Evolutionary conservation across 2,329 filamentous ascomycete genomes (phyloP), one percentile per base, ranked within the genome.

Genomic region (Fusarium sororula): DNA sequence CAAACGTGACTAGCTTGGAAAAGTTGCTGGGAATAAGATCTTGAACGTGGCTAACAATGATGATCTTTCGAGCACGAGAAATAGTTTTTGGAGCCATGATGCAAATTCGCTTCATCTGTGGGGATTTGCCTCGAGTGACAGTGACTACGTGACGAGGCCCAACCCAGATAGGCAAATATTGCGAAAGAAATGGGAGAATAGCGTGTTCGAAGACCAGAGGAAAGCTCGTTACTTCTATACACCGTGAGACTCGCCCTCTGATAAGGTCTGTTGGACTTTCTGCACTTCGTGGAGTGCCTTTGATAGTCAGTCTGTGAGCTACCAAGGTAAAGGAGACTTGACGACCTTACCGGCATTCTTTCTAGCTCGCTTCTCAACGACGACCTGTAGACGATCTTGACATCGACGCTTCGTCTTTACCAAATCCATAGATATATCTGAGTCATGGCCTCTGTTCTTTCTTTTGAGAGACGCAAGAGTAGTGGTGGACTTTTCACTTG

Each of bases 121-220:
- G 79, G 14, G 79, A 80, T 53, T 77, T 79, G 14, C 83, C 84
- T 28, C 83, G 79, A 13, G 75, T 80, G 38, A 84, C 81, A 55
- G 79, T 84, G 67, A 86, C 79, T 54, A 82, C 79, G 58, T 86
- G 83, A 12, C 81, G 80, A 1, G 82, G 79, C 1, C 83, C 83
- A 50, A 83, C 81, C 84, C 83, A 85, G 39, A 80, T 81, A 5
- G 84, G 84, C 37, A 86, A 73, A 58, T 84, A 82, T 48, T 84
- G 82, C 55, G 80, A 73, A 1, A 86, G 78, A 63, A 86, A 86
- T 7, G 85, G 84, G 3, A 86, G 81, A 5, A 86, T 78, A 15
- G 81, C 79, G 47, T 86, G 84, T 56, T 86, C 84, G 78, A 84
- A 86, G 9, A 85, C 69, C 1, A 85, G 61, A 0, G 84, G 81